These are phyloP conservation scores for Cryptosporidium parvum DNA, from an alignment of 169 alveolate species.

Conservation along the genomic window DNA sequence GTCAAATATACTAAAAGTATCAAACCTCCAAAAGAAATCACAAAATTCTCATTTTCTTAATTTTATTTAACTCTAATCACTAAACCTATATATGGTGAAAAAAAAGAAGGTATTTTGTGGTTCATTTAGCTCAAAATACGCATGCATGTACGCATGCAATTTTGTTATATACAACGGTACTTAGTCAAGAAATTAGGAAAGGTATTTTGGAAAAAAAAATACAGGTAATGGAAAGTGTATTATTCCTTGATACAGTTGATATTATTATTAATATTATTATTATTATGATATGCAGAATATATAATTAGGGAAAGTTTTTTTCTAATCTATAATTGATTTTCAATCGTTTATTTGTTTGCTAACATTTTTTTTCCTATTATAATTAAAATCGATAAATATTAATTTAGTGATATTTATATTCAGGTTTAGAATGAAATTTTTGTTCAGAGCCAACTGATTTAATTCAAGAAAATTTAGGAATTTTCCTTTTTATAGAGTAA, in stretches of 20 bases:
- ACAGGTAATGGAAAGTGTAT: background rate
- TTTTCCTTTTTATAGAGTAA: background rate
- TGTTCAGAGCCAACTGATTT: background rate
- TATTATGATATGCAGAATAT: background rate
- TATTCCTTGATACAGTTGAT: background rate
- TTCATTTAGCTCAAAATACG: background rate
- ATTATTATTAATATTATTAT: background rate
- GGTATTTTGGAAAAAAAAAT: background rate
- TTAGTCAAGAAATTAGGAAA: background rate
- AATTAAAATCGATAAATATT: too few species aligned
- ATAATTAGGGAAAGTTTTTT: background rate
- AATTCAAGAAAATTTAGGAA: background rate
- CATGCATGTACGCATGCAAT: background rate
- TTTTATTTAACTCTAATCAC: background rate
- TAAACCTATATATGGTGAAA: background rate
- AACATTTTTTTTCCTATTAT: too few species aligned
- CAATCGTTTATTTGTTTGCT: background rate
- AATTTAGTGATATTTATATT: too few species aligned
- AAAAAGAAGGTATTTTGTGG: background rate
- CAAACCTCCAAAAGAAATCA: slow-evolving; percentile 3
- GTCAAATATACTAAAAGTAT: slow-evolving; percentile 5
- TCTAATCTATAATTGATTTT: background rate
- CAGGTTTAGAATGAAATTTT: background rate
- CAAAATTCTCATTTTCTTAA: slow-evolving; percentile 30
- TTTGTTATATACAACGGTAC: background rate